These are phyloP conservation scores for Aspergillus homomorphus DNA, from an alignment of 495 filamentous ascomycete genomes.

Conservation along the genomic window DNA sequence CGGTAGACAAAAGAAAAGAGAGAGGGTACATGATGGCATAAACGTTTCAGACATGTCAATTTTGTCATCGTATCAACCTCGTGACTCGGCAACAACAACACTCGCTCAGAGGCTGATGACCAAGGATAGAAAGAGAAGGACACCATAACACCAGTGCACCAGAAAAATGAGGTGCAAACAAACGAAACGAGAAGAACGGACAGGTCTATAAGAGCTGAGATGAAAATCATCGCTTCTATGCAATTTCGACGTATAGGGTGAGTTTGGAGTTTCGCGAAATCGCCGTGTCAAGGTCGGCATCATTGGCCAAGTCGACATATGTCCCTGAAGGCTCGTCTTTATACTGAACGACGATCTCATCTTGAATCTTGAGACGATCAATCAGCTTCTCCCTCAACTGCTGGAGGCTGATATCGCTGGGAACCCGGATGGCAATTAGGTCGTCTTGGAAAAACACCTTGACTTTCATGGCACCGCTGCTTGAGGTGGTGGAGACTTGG, in stretches of 20 bases:
- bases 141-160: slow-evolving; percentile 36
- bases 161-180: slow-evolving; percentile 19
- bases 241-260: slow-evolving; percentile 69
- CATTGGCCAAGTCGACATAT: slow-evolving; percentile 67
- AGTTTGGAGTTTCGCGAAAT: slow-evolving; percentile 82
- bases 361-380: slow-evolving; percentile 72
- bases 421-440: slow-evolving; percentile 84
- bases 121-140: slow-evolving; percentile 22
- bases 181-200: slow-evolving; percentile 19
- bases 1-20: slow-evolving; percentile 16
- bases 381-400: slow-evolving; percentile 78
- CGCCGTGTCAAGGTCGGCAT: slow-evolving; percentile 78
- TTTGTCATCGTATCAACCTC: slow-evolving; percentile 26
- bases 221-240: slow-evolving; percentile 29
- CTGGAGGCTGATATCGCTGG: slow-evolving; percentile 70
- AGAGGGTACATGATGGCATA: slow-evolving; percentile 28
- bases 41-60: slow-evolving; percentile 28
- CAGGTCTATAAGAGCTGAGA: slow-evolving; percentile 12
- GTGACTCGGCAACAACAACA: slow-evolving; percentile 22
- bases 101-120: slow-evolving; percentile 15
- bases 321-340: slow-evolving; percentile 79
- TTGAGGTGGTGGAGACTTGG: slow-evolving; percentile 57
- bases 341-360: slow-evolving; percentile 75
- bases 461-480: slow-evolving; percentile 69
- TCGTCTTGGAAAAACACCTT: slow-evolving; percentile 93